Percentiles rank a stretch among this genome's conserved stretches.
These are phyloP conservation scores for Thielaviopsis populi DNA, from an alignment of 2,329 filamentous ascomycete genomes.

Conservation along the genomic window DNA sequence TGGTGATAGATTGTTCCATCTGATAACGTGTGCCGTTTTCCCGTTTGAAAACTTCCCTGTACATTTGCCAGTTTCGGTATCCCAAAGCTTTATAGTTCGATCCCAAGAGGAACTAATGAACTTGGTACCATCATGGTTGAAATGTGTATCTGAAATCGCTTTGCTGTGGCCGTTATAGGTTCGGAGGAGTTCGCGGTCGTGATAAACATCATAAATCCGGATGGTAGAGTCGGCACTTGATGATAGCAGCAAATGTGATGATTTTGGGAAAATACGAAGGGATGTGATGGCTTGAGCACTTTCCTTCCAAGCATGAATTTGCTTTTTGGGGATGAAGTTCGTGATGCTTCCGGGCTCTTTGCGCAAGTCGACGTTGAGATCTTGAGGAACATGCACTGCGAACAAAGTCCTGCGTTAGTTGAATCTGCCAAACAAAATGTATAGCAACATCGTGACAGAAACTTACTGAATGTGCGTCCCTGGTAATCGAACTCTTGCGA, in stretches of 20 bases:
- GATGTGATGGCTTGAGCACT: slow-evolving; percentile 76
- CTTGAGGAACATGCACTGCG: slow-evolving; percentile 73
- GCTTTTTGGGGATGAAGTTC: slow-evolving; percentile 90
- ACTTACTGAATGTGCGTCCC: slow-evolving; percentile 64
- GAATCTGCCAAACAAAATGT: background rate
- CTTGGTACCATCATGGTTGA: slow-evolving; percentile 65
- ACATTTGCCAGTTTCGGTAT: slow-evolving; percentile 86
- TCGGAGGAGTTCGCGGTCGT: slow-evolving; percentile 72
- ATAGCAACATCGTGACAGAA: background rate
- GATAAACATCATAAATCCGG: slow-evolving; percentile 91
- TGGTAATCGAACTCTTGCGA: slow-evolving; percentile 78
- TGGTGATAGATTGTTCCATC: slow-evolving; percentile 79
- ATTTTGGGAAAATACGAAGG: slow-evolving; percentile 74
- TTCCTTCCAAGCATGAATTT: slow-evolving; percentile 76
- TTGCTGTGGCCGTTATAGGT: slow-evolving; percentile 88
- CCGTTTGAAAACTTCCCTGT: slow-evolving; percentile 80
- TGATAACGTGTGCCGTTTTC: slow-evolving; percentile 86
- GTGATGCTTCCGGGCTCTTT: slow-evolving; percentile 68
- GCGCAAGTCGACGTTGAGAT: slow-evolving; percentile 69
- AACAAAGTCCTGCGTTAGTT: slow-evolving; percentile 4
- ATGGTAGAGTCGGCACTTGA: slow-evolving; percentile 82
- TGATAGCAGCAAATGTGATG: slow-evolving; percentile 77
- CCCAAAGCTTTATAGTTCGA: slow-evolving; percentile 94
- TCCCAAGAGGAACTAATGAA: slow-evolving; percentile 91
- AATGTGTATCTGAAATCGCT: slow-evolving; percentile 76